Percentiles rank a stretch among this genome's conserved stretches.
phyloP scores from a whole-genome alignment of 768 basidiomycete species.

The Russula sp. region DNA sequence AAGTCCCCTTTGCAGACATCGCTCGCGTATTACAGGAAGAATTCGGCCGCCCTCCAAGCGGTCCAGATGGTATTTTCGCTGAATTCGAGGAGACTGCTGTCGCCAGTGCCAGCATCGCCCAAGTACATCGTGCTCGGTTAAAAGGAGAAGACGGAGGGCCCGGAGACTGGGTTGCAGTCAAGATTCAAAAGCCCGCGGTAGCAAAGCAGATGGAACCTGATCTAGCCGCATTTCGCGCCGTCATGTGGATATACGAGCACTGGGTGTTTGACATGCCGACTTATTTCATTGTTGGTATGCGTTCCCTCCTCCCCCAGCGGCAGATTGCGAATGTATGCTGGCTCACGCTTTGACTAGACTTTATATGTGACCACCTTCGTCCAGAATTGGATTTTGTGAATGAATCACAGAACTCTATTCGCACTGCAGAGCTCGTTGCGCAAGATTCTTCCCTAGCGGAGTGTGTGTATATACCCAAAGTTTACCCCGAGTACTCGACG shows the following conservation, averaged over 20 bases:
- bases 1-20: conserved; percentile 68
- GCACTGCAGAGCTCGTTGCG: conserved; percentile 62
- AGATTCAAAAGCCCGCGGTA: too few relatives aligned
- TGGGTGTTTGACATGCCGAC: conserved; percentile 84
- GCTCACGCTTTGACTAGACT: conserved; percentile 39
- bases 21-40: conserved; percentile 61
- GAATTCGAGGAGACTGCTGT: conserved; percentile 70
- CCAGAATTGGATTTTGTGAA: conserved; percentile 77
- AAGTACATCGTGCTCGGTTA: too few relatives aligned
- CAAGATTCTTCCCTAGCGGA: conserved; percentile 63
- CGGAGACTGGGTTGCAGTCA: too few relatives aligned
- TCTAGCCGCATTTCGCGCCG: conserved; percentile 57
- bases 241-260: conserved; percentile 76
- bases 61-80: conserved; percentile 70
- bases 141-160: too few relatives aligned
- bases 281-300: conserved; percentile 68
- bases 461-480: conserved; percentile 73
- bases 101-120: conserved; percentile 88
- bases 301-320: neutral
- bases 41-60: conserved; percentile 58
- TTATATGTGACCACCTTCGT: conserved; percentile 74
- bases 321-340: neutral
- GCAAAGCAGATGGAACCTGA: too few relatives aligned
- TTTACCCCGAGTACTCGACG: conserved; percentile 66
- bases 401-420: conserved; percentile 72